These are phyloP conservation scores for Fusarium sp. DNA, from an alignment of 2,329 filamentous ascomycete species.

Conservation along the genomic window DNA sequence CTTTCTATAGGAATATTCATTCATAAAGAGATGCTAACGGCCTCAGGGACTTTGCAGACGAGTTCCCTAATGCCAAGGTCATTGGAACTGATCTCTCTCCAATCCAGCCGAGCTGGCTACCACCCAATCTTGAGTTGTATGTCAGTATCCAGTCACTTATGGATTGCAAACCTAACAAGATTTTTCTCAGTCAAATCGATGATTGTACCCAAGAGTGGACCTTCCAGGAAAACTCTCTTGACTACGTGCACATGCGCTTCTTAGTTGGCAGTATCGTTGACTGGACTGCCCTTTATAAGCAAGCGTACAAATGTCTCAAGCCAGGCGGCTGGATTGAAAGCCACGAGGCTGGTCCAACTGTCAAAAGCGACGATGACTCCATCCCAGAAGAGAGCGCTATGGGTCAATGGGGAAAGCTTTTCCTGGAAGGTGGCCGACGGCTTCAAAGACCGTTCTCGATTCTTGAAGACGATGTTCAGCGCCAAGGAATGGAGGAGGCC, in stretches of 20 bases:
- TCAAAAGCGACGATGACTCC: slow-evolving; percentile 7
- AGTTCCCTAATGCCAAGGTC: slow-evolving; percentile 59
- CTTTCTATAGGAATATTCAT: too few species aligned
- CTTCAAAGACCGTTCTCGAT: slow-evolving; percentile 10
- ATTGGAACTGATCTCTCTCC: slow-evolving; percentile 68
- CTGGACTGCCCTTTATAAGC: slow-evolving; percentile 64
- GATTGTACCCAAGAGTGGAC: slow-evolving; percentile 51
- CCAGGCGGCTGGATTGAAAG: slow-evolving; percentile 14
- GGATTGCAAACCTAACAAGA: fast-evolving
- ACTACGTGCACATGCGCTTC: slow-evolving; percentile 71
- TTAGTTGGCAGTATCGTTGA: slow-evolving; percentile 69
- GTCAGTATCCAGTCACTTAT: neutral
- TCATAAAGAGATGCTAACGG: fast-evolving
- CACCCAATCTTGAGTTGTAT: slow-evolving; percentile 58
- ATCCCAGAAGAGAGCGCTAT: slow-evolving; percentile 11
- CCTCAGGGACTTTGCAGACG: slow-evolving; percentile 62
- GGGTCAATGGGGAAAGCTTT: slow-evolving; percentile 24
- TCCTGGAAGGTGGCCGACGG: slow-evolving; percentile 11
- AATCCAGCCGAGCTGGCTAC: slow-evolving; percentile 51
- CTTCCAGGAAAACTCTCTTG: slow-evolving; percentile 57
- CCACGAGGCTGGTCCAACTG: neutral
- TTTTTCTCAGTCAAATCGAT: slow-evolving; percentile 45
- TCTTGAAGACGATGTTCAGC: neutral
- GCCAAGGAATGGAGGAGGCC: neutral
- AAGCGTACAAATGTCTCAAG: neutral